Evolutionary conservation across 2,329 filamentous ascomycete species (phyloP), one percentile per base, ranked within the genome.

Genomic region (Claviceps sp.): DNA sequence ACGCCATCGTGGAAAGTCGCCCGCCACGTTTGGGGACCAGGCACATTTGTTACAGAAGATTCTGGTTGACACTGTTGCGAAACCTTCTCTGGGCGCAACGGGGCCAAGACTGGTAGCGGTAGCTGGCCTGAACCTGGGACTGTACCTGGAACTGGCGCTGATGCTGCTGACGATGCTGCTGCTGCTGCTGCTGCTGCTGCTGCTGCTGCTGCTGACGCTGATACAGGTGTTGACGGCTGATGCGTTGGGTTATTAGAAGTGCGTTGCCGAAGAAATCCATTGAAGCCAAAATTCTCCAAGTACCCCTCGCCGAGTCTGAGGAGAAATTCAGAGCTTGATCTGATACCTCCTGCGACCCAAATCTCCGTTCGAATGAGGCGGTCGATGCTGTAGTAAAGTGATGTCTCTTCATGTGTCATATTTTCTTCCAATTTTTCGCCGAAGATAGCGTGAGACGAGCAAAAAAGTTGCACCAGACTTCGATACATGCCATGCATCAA

Each of bases 251-350:
- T 40, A 22, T 51, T 51, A 22, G 50, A 50, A 14, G 44, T 53
- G n/a, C 56, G 54, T 17, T 54, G 58, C 6, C 64, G 55, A 48
- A 68, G 57, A 52, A 68, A 68, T 8, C 66, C 66, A 24, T 66
- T 60, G 55, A 62, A 67, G 4, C 60, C 59, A 43, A 57, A 55
- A 7, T 64, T 64, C 2, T 71, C 68, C 2, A 63, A 58, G 39
- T 72, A 69, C 1, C 69, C 69, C 48, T 67, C 68, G 8, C 77
- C 77, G 0, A 80, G 68, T 11, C 64, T 66, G 40, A 75, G 59
- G 37, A 81, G 64, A 48, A 78, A 80, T 17, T 77, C 73, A 42
- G 67, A 68, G 6, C 70, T 73, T 4, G 74, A 74, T 10, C 60
- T 58, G 10, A 79, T 72, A 8, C 70, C 69, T 45, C 69, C 68